Conservation (phyloP, 768 basidiomycete species). For the Podaxis pistillaris region DNA sequence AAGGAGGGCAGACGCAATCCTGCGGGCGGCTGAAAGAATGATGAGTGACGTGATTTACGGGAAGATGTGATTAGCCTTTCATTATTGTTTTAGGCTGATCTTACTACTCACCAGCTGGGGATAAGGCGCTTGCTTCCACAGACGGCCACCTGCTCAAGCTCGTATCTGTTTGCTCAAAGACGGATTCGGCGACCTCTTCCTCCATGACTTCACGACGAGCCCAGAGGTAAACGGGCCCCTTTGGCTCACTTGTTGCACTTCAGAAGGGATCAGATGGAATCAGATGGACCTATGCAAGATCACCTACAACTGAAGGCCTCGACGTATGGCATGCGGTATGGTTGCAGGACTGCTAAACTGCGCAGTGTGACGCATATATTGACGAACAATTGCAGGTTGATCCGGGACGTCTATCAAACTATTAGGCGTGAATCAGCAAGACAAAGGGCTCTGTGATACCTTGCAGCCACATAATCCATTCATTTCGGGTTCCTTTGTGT, state of each 20-base stretch:
- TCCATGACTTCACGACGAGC: slow-evolving; percentile 71
- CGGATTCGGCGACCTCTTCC: slow-evolving; percentile 47
- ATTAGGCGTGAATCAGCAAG: neutral
- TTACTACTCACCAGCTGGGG: slow-evolving; percentile 28
- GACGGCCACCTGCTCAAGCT: slow-evolving; percentile 44
- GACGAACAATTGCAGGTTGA: slow-evolving; percentile 66
- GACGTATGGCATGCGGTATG: slow-evolving; percentile 46
- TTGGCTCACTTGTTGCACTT: slow-evolving; percentile 69
- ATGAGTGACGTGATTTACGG: neutral
- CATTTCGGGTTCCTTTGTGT: slow-evolving; percentile 62
- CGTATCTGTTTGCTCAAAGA: slow-evolving; percentile 26
- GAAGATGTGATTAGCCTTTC: slow-evolving; percentile 2
- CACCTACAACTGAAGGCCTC: slow-evolving; percentile 66
- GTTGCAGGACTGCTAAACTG: slow-evolving; percentile 58
- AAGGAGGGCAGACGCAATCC: slow-evolving; percentile 49
- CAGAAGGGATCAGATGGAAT: slow-evolving; percentile 2
- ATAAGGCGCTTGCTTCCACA: slow-evolving; percentile 48
- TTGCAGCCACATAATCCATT: slow-evolving; percentile 75
- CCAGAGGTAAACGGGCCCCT: slow-evolving; percentile 75
- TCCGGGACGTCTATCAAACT: slow-evolving; percentile 57
- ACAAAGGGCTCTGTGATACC: slow-evolving; percentile 31
- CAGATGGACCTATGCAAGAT: neutral
- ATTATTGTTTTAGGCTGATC: neutral
- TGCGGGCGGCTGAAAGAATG: slow-evolving; percentile 26
- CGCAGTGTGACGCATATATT: slow-evolving; percentile 69